Base-by-base conservation (phyloP, 306 rosid genomes). In the Corylus heterophylla region DNA sequence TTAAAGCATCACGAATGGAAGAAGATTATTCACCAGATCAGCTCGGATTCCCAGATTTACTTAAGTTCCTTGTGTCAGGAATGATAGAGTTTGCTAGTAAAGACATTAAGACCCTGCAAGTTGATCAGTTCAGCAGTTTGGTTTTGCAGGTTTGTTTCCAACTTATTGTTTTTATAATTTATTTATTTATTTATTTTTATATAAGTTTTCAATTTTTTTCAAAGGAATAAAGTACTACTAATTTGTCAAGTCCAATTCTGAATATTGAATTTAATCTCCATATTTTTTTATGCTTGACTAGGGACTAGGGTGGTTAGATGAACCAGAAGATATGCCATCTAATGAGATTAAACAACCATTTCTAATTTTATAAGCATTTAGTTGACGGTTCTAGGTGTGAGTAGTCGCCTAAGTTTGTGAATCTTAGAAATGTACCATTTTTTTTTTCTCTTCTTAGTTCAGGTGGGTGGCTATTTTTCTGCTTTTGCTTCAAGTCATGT, bases 51-150 rank as follows among this genome's bases (percentile, higher is more conserved):
- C 97, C 97, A 55, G 74, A 84, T 83, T 87, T 92, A 77, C 85
- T 94, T 29, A 87, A 90, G 80, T 77, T 79, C 49, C 91, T 94
- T 49, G 85, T 94, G 69, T 88, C 87, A 3, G 90, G 91, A 79
- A 83, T 89, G 86, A 74, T 91, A 51, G 84, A 85, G 47, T 83
- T 84, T 82, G 78, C 86, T 77, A 79, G 71, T 74, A 81, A 85
- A 61, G 81, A 79, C 52, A 85, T 84, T 68, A 87, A 79, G 90
- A 72, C 76, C 76, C 77, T 88, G 74, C 92, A 82, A 86, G 83
- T 89, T 82, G 97, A 94, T 87, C 95, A 86, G 80, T 94, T 76
- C 77, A 72, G 98, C 88, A 92, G 98, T 83, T 83, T 92, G 83
- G 98, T 92, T 87, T 84, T 94, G 49, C 98, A 94, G 97, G 98